Evolutionary conservation across 2,329 filamentous ascomycete species (phyloP), one percentile per base, ranked within the genome.

Genomic region (Uncinocarpus reesii): DNA sequence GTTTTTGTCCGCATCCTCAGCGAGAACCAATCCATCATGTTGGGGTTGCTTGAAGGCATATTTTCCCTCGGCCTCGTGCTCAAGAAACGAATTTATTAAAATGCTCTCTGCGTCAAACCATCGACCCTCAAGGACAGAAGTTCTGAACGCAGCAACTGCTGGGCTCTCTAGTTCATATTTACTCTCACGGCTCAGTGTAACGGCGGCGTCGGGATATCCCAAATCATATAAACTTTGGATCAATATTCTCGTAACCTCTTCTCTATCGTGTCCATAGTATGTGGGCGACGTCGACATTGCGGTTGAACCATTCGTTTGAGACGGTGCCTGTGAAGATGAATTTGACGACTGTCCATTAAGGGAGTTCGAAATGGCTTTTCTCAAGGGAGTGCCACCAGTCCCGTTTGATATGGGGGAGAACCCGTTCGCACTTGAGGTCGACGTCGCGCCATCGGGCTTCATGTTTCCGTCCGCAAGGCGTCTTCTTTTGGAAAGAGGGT

Each of bases 211-310:
- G 51, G 80, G 74, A 62, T 96, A 95, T 2, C 92, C 92, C 70
- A 98, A 75, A 63, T 95, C 90, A 20, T 81, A 79, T 55, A 98
- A 70, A 29, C 88, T 85, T 66, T 98, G 92, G 59, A 98, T 92
- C 58, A 98, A 68, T 54, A 96, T 84, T 47, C 92, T 77, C 4
- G 90, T 94, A 37, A 96, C 83, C 69, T 98, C 90, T 71, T 95
- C 88, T 62, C 87, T 80, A 62, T 92, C 80, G 62, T 96, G 90
- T 15, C 88, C 89, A 60, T 81, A 83, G 64, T 93, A 96, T 28
- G 71, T 71, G 4, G 71, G 52, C 24, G 61, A 52, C 40, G 58
- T 48, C 21, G 58, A 52, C 16, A 58, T 52, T 32, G 53, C 55
- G 34, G 58, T 57, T 2, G 67, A 61, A 24, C 69, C 69, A 52